Percentiles rank a stretch among this genome's conserved stretches.
These are phyloP conservation scores for Eurotiales sp. DNA, from an alignment of 2,329 filamentous ascomycete genomes.

Conservation along the genomic window DNA sequence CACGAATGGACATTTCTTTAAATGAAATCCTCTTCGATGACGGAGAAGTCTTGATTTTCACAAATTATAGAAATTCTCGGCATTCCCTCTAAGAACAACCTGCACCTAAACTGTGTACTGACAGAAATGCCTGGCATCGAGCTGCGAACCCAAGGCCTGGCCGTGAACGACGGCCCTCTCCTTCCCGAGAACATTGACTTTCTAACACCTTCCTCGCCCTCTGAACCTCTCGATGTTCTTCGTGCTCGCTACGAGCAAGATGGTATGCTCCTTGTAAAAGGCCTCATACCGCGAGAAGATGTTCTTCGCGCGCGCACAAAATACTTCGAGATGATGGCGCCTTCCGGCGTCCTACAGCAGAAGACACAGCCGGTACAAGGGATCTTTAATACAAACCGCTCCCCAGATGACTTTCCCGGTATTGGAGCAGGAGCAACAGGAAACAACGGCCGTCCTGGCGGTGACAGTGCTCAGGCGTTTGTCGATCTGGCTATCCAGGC, in stretches of 20 bases:
- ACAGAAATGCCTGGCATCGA: slow-evolving; percentile 5
- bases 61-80: too few relatives aligned
- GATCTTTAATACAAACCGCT: slow-evolving; percentile 48
- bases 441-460: slow-evolving; percentile 46
- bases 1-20: too few relatives aligned
- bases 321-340: slow-evolving; percentile 53
- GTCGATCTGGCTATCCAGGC: slow-evolving; percentile 53
- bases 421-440: slow-evolving; percentile 51
- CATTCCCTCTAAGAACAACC: too few relatives aligned
- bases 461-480: slow-evolving; percentile 41
- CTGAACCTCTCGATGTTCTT: slow-evolving; percentile 47
- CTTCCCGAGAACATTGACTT: slow-evolving; percentile 41
- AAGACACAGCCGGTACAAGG: slow-evolving; percentile 51
- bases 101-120: too few relatives aligned
- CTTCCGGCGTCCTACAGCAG: slow-evolving; percentile 55
- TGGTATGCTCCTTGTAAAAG: slow-evolving; percentile 56
- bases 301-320: slow-evolving; percentile 50
- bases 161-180: slow-evolving; percentile 47
- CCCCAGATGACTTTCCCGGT: slow-evolving; percentile 46
- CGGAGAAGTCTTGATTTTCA: too few relatives aligned
- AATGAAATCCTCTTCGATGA: too few relatives aligned
- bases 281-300: slow-evolving; percentile 50
- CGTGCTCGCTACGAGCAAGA: slow-evolving; percentile 46
- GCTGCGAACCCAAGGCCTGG: slow-evolving; percentile 24
- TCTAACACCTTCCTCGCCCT: slow-evolving; percentile 42